These are phyloP conservation scores for Polyporus arcularius DNA, from an alignment of 768 basidiomycete genomes.

Conservation along the genomic window DNA sequence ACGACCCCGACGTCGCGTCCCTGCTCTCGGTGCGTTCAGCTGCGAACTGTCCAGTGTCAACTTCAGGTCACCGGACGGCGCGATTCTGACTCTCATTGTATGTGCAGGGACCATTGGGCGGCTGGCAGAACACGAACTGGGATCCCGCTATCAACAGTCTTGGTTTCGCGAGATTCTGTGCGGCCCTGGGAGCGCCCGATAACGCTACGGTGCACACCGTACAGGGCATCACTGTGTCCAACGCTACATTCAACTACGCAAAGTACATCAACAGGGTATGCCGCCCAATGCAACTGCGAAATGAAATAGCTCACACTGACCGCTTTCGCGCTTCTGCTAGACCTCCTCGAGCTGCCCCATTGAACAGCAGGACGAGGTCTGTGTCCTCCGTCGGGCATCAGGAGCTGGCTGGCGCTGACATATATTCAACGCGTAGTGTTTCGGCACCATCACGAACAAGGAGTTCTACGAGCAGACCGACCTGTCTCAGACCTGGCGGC, in stretches of 20 bases:
- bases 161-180: constrained; percentile 69
- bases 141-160: constrained; percentile 67
- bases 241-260: constrained; percentile 71
- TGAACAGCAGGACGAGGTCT: constrained; percentile 51
- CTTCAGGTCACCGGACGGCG: no score
- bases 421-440: constrained; percentile 57
- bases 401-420: neutral
- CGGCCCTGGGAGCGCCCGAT: constrained; percentile 40
- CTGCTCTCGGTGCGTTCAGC: constrained; percentile 53
- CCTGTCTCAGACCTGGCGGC: constrained; percentile 76
- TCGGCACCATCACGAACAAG: constrained; percentile 75
- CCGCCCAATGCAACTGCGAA: neutral
- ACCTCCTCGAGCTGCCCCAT: constrained; percentile 30
- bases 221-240: constrained; percentile 46
- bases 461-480: constrained; percentile 57
- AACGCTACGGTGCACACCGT: constrained; percentile 28
- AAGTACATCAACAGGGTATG: constrained; percentile 70
- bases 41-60: neutral
- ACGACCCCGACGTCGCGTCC: constrained; percentile 80
- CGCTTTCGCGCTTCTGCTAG: neutral
- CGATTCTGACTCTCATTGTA: neutral
- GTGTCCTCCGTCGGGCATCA: constrained; percentile 9
- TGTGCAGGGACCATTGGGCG: constrained; percentile 58
- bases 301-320: constrained; percentile 1
- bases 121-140: constrained; percentile 89